Base-by-base conservation (phyloP, 768 basidiomycete species). In the Leccinum disarticulatum region DNA sequence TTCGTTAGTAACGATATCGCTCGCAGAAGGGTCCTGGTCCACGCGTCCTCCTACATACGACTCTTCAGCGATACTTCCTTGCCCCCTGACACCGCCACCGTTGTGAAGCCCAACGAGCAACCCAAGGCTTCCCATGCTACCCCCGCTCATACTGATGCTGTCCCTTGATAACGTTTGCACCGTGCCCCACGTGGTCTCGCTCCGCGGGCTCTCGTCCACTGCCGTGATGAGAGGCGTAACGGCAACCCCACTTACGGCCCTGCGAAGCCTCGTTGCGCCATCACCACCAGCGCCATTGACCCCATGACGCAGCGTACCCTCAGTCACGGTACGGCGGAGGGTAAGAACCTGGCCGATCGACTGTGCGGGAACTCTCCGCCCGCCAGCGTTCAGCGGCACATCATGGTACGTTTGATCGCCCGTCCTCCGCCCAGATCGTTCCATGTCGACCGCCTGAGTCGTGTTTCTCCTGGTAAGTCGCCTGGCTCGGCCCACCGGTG, bases 151-250 rank as follows among this genome's bases (percentile, higher is more conserved):
- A 41, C 17, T 61, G 47, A 65, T 41, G 54, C 62, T 65, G 46
- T 54, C 54, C 36, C 46, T 25, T 64, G 71, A 65, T 15, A 64
- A 55, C 3, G 75, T 68, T 6, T 63, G 67, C 2, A 74, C 66
- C n/a, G 74, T 75, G 41, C 74, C 74, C 74, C 74, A 75, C 2
- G 74, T 75, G 17, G 74, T 73, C 59, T 70, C 72, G 59, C 72
- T 74, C 55, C 72, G 64, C 10, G 72, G 73, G 9, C 72, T 74
- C 25, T 70, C 71, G 52, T 60, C 27, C 57, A 62, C 68, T 5
- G 56, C 54, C 0, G 52, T 54, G 38, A 41, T 15, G n/a, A 69
- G 61, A 1, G 71, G 64, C 15, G 28, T 59, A 46, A 48, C 38
- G 2, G 38, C 57, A 11, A 65, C 31, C 15, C 63, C 65, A 6